Evolutionary conservation across 768 basidiomycete species (phyloP).

Genomic region (Suillus discolor): DNA sequence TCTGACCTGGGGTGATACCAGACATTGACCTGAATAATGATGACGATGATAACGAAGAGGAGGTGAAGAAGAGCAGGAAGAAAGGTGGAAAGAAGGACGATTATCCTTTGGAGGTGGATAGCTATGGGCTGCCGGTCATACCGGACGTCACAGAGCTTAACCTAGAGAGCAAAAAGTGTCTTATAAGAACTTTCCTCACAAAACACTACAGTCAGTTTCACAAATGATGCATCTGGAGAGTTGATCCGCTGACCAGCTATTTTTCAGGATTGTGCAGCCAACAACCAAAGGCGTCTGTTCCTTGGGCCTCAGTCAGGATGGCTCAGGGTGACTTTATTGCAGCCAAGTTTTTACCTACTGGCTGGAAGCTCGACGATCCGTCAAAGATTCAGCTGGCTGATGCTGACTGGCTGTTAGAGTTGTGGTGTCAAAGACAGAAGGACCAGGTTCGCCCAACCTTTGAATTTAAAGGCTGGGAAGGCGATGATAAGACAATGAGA

Average conservation of each 20-base stretch:
- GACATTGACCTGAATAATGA: background rate
- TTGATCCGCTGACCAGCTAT: background rate
- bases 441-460: background rate
- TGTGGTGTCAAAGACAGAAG: background rate
- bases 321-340: background rate
- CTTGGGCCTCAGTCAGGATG: background rate
- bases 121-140: conserved; percentile 1
- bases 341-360: background rate
- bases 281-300: background rate
- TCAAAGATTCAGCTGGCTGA: background rate
- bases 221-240: background rate
- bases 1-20: background rate
- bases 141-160: background rate
- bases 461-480: background rate
- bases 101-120: conserved; percentile 1
- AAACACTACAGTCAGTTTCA: conserved; percentile 2
- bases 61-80: background rate
- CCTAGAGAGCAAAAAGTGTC: background rate
- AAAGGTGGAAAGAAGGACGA: background rate
- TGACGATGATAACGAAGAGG: background rate
- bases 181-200: background rate
- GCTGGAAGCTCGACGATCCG: background rate
- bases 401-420: background rate
- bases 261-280: background rate
- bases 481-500: background rate